These are phyloP conservation scores for Austroboletus novae-zelandiae DNA, from an alignment of 1,284 basidiomycete genomes.

Conservation along the genomic window DNA sequence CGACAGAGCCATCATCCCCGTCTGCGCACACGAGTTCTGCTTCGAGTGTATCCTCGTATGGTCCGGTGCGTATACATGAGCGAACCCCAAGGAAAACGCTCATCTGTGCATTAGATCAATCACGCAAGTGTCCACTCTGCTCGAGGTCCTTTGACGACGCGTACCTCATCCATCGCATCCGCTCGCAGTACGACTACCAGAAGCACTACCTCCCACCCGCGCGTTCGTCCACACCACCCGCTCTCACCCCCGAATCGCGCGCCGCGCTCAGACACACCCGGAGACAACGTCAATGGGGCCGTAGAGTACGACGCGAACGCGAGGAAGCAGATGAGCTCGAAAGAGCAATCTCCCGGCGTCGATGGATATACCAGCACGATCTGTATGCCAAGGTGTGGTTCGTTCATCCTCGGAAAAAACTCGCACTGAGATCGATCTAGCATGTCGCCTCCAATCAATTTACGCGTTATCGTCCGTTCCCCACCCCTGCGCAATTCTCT, in stretches of 20 bases:
- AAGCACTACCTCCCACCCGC: conserved; percentile 77
- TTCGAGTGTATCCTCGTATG: conserved; percentile 84
- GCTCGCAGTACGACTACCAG: conserved; percentile 74
- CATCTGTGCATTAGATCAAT: conserved; percentile 50
- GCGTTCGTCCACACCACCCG: conserved; percentile 47
- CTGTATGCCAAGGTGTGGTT: conserved; percentile 73
- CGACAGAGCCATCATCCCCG: conserved; percentile 78
- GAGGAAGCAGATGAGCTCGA: conserved; percentile 65
- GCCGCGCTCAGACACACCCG: conserved; percentile 31
- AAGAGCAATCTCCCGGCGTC: conserved; percentile 53
- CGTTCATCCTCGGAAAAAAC: background rate
- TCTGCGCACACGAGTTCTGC: conserved; percentile 86
- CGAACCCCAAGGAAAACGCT: background rate
- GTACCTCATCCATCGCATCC: conserved; percentile 78
- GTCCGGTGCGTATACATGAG: conserved; percentile 52
- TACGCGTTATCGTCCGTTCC: conserved; percentile 80
- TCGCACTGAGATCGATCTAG: conserved; percentile 37
- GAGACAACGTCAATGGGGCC: conserved; percentile 57
- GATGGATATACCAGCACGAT: conserved; percentile 70
- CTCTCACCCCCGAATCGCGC: conserved; percentile 30
- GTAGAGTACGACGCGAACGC: conserved; percentile 47
- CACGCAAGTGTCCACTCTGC: conserved; percentile 79
- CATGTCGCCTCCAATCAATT: conserved; percentile 83
- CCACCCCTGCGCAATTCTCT: conserved; percentile 76
- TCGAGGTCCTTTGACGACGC: conserved; percentile 63